Conservation (phyloP, 1,284 basidiomycete genomes). For the Caloboletus firmus region DNA sequence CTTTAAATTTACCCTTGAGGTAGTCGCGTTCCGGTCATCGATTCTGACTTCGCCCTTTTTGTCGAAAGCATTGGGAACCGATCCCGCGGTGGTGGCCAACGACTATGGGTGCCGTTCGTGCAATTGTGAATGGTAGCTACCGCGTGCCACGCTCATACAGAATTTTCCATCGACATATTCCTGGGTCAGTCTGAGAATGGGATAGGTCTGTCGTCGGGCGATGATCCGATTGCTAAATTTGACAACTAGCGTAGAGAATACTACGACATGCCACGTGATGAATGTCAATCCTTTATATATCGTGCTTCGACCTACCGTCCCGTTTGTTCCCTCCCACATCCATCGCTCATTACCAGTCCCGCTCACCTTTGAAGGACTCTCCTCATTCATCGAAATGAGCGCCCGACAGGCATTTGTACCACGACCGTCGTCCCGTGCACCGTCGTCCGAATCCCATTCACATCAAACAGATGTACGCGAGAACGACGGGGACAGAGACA, state of each 20-base stretch:
- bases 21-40: background rate
- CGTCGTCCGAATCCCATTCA: constrained; percentile 8
- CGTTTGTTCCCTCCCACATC: background rate
- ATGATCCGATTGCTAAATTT: too few relatives aligned
- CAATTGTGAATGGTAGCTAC: background rate
- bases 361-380: background rate
- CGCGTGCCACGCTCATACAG: background rate
- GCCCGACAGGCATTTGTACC: constrained; percentile 31
- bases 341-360: background rate
- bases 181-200: too few relatives aligned
- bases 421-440: constrained; percentile 13
- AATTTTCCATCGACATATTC: too few relatives aligned
- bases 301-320: background rate
- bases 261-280: constrained; percentile 20
- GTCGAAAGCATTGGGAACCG: background rate
- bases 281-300: constrained; percentile 8
- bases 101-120: background rate
- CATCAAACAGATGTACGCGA: constrained; percentile 2
- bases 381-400: constrained; percentile 18
- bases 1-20: background rate
- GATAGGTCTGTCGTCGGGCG: too few relatives aligned
- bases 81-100: background rate
- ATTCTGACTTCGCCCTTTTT: background rate
- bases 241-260: background rate
- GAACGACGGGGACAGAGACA: constrained; percentile 9